phyloP scores from a whole-genome alignment of 345 rosid genomes.

The Streptanthus diversifolius region DNA sequence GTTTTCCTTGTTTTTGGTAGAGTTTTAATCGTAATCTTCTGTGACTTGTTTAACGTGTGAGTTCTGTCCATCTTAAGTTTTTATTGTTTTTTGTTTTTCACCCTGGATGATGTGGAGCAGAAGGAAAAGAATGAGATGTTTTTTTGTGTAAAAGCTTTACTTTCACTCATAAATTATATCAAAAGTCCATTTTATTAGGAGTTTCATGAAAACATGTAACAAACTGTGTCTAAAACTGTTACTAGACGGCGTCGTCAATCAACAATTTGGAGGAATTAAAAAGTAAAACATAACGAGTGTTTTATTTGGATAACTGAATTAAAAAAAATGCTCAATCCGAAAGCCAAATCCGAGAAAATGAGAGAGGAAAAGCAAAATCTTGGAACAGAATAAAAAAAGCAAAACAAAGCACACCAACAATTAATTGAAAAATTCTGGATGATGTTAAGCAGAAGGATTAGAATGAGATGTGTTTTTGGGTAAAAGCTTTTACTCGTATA shows the following conservation, averaged over 20 bases:
- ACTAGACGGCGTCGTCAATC: not conserved
- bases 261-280: not conserved
- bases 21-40: not conserved
- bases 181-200: not conserved
- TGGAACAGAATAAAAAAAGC: no score
- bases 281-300: not conserved
- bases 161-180: not conserved
- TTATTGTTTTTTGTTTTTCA: not conserved
- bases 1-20: not conserved
- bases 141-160: not conserved
- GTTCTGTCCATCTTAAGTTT: not conserved
- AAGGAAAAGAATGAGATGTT: not conserved
- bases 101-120: no score
- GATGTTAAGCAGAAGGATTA: no score
- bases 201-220: not conserved
- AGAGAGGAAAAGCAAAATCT: no score
- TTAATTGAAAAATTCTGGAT: no score
- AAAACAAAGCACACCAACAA: no score
- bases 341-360: no score
- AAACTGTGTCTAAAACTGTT: not conserved
- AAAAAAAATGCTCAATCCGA: no score
- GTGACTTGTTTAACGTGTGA: conserved; percentile 16
- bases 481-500: no score
- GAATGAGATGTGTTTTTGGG: no score
- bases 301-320: no score